phyloP scores from a whole-genome alignment of 768 basidiomycete species.

The Tephrocybe sp. region DNA sequence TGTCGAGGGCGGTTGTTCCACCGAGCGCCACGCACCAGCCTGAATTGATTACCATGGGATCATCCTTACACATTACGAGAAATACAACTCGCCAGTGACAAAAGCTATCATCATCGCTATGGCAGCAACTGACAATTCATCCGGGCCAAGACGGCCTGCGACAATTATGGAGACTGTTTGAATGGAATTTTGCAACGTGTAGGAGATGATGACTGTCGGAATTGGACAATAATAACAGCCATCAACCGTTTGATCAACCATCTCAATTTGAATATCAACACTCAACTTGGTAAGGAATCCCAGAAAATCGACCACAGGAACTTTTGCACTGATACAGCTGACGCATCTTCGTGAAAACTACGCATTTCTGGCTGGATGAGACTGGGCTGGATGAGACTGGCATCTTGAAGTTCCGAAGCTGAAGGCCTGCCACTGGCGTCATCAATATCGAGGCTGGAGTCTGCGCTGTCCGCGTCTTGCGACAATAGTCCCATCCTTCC shows the following conservation, averaged over 20 bases:
- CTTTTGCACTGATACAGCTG: background rate
- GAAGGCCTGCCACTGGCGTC: too few relatives aligned
- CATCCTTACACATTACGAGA: slow-evolving; percentile 29
- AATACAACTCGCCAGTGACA: slow-evolving; percentile 65
- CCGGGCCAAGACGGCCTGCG: slow-evolving; percentile 46
- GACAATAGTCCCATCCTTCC: background rate
- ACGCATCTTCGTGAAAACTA: background rate
- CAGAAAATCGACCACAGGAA: slow-evolving; percentile 47
- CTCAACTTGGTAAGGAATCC: slow-evolving; percentile 53
- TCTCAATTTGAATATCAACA: background rate
- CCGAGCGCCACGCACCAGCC: slow-evolving; percentile 79
- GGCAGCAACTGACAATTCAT: slow-evolving; percentile 68
- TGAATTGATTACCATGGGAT: slow-evolving; percentile 46
- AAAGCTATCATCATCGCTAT: slow-evolving; percentile 77
- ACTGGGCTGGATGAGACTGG: background rate
- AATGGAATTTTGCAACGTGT: slow-evolving; percentile 71
- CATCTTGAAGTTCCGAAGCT: background rate
- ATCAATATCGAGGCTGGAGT: too few relatives aligned
- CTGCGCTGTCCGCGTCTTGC: background rate
- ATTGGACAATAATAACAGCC: background rate
- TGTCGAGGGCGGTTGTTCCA: slow-evolving; percentile 77
- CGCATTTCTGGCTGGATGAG: background rate
- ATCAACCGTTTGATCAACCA: background rate
- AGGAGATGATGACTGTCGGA: slow-evolving; percentile 59
- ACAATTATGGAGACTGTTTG: slow-evolving; percentile 61